Conservation (phyloP, 768 basidiomycete genomes). For the Podaxis sp. region DNA sequence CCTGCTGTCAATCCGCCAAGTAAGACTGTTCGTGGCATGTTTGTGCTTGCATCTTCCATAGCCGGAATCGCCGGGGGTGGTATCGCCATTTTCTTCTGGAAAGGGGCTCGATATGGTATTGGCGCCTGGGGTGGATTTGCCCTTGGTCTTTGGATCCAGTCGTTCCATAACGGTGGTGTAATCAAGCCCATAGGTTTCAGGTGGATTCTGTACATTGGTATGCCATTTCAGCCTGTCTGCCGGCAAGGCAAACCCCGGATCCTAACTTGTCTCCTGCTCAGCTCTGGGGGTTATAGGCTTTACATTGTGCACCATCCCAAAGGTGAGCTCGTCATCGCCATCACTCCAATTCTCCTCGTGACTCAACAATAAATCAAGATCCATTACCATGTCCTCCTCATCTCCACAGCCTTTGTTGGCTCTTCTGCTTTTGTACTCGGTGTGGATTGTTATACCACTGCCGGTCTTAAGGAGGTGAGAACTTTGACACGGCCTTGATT, state of each 20-base stretch:
- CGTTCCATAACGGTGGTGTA: slow-evolving; percentile 78
- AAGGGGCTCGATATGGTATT: slow-evolving; percentile 79
- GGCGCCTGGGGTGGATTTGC: slow-evolving; percentile 89
- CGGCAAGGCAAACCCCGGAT: slow-evolving; percentile 15
- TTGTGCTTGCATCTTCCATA: slow-evolving; percentile 78
- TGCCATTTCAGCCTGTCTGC: slow-evolving; percentile 21
- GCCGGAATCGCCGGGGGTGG: slow-evolving; percentile 85
- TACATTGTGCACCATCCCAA: slow-evolving; percentile 80
- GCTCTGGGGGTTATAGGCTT: slow-evolving; percentile 77
- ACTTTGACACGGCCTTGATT: slow-evolving; percentile 13
- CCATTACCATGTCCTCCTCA: slow-evolving; percentile 84
- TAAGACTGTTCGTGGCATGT: slow-evolving; percentile 81
- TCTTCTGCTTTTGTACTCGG: slow-evolving; percentile 90
- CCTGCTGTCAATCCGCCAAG: slow-evolving; percentile 81
- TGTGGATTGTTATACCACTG: slow-evolving; percentile 90
- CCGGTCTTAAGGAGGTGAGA: slow-evolving; percentile 87
- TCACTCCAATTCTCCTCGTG: slow-evolving; percentile 18
- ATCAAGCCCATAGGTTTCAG: slow-evolving; percentile 75
- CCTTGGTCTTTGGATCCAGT: slow-evolving; percentile 84
- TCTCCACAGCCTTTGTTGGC: slow-evolving; percentile 88
- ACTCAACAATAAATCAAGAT: slow-evolving; percentile 39
- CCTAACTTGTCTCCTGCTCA: slow-evolving; percentile 31
- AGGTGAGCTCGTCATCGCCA: slow-evolving; percentile 34
- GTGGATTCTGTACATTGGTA: slow-evolving; percentile 90
- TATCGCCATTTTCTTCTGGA: slow-evolving; percentile 91